Evolutionary conservation across 371 early-diverging fungal species (phyloP).

Genomic region (Syncephalis fuscata): DNA sequence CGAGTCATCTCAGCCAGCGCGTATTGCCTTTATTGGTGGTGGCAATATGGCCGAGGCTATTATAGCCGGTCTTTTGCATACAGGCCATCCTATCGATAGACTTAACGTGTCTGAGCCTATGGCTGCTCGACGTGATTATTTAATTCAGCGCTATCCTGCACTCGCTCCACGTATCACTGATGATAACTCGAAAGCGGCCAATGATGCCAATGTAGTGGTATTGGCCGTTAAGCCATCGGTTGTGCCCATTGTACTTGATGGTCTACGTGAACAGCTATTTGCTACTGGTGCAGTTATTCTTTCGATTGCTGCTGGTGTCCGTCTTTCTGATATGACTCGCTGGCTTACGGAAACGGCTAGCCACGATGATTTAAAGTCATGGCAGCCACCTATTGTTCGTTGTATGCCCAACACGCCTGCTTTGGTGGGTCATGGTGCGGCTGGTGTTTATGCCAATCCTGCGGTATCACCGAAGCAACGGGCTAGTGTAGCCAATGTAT

Average conservation of each 20-base stretch:
- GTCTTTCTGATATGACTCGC: slow-evolving; percentile 42
- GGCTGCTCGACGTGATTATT: slow-evolving; percentile 38
- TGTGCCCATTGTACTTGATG: slow-evolving; percentile 45
- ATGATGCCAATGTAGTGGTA: slow-evolving; percentile 55
- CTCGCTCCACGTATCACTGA: slow-evolving; percentile 9
- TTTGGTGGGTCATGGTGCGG: slow-evolving; percentile 70
- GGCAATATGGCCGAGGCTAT: slow-evolving; percentile 94
- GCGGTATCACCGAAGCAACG: slow-evolving; percentile 39
- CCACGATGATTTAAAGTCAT: slow-evolving; percentile 1
- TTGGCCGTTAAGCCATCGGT: slow-evolving; percentile 87
- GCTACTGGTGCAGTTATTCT: slow-evolving; percentile 45
- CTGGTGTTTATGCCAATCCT: slow-evolving; percentile 61
- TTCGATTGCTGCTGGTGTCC: slow-evolving; percentile 83
- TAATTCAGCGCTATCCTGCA: slow-evolving; percentile 38
- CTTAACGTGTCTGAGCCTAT: slow-evolving; percentile 73
- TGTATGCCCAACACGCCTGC: slow-evolving; percentile 95
- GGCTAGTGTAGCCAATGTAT: slow-evolving; percentile 36
- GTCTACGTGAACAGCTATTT: slow-evolving; percentile 18
- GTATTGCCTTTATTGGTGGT: slow-evolving; percentile 67
- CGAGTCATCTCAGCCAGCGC: neutral
- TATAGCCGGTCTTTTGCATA: slow-evolving; percentile 64
- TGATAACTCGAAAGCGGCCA: slow-evolving; percentile 23
- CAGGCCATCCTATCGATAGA: slow-evolving; percentile 44
- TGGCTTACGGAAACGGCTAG: slow-evolving; percentile 35
- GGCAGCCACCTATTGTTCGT: slow-evolving; percentile 43